Base-by-base conservation (phyloP, 1,284 basidiomycete species). In the Microstroma glucosiphilum region DNA sequence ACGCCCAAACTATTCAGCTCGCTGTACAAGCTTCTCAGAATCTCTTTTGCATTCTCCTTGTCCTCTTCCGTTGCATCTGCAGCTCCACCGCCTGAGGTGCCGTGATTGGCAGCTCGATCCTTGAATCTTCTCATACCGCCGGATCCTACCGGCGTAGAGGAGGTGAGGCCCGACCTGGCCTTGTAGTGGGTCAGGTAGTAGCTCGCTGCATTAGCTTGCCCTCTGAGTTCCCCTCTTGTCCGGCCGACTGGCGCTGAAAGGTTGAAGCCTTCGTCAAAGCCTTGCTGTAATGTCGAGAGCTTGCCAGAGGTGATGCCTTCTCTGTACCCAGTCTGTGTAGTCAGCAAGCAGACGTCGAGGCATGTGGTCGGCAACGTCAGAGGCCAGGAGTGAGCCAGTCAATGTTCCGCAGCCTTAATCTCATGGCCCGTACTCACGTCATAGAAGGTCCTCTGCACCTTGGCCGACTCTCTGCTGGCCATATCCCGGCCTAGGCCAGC, bases 261-360 rank as follows among this genome's bases (percentile, higher is more conserved):
- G 6, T 86, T 87, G 71, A 89, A 92, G 17, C 89, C 90, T 17
- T 83, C 82, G 75, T 92, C 88, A 71, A 92, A 92, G 0, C 90
- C 90, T 65, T 85, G 81, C 70, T 92, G 90, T 0, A 92, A 82
- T 11, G 86, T 85, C 1, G 83, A 82, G 79, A 91, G 88, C 78
- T 92, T 92, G 11, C 91, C 90, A 3, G 86, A 86, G 0, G 86
- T 88, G 68, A 92, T 91, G 37, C 90, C 91, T 79, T 92, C 90
- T n/a, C 90, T 86, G 73, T 92, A 92, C 1, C 90, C 91, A 21
- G 85, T 85, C 91, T 92, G 42, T 54, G n/a, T n/a, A n/a, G n/a
- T n/a, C n/a, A n/a, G n/a, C 25, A n/a, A 3, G 48, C 21, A 3
- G n/a, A n/a, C 12, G 42, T 12, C 42, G 42, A 43, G 42, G 42